Base-by-base conservation (phyloP, 306 rosid species). In the Quercus dentata region DNA sequence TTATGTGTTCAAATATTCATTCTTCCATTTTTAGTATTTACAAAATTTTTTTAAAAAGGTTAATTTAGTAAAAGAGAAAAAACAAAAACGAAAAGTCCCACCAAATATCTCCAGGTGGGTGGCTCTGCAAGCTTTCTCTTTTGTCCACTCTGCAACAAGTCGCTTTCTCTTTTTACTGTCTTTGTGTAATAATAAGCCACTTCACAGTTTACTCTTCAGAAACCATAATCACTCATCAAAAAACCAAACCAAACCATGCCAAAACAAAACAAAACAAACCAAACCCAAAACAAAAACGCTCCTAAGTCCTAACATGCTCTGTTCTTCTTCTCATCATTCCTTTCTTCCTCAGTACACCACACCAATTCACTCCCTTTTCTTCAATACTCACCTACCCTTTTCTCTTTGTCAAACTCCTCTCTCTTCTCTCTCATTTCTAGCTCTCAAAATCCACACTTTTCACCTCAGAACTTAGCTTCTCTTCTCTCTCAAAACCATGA, bases 101-200 rank as follows among this genome's bases (percentile, higher is more conserved):
- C 59, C 62, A 35, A 69, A 52, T 78, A 77, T 72, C 73, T 58
- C 28, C 80, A 64, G 80, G 76, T 67, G 63, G 76, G 70, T 73
- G 82, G 68, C 25, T 76, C 44, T 75, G 73, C 80, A 75, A 80
- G 52, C 63, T 65, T 79, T 63, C 73, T 65, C 65, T 67, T 33
- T 52, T 71, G 20, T 61, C 56, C 64, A 49, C 75, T 74, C 64
- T 44, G 23, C 57, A 65, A 14, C 57, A 69, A 7, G 86, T 91
- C 88, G 71, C 87, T 83, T 79, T 89, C 91, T 75, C 76, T 59
- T 64, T 57, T 79, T 74, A 78, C 87, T 51, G 76, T 78, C 5
- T 56, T 44, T 58, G 64, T 49, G 82, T 27, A 21, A 74, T 23
- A 33, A 75, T 51, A 83, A 69, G 71, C 46, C 46, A 49, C 54